These are phyloP conservation scores for Chrysanthemum lavandulifolium DNA, from an alignment of 129 eudicot genomes.

Conservation along the genomic window DNA sequence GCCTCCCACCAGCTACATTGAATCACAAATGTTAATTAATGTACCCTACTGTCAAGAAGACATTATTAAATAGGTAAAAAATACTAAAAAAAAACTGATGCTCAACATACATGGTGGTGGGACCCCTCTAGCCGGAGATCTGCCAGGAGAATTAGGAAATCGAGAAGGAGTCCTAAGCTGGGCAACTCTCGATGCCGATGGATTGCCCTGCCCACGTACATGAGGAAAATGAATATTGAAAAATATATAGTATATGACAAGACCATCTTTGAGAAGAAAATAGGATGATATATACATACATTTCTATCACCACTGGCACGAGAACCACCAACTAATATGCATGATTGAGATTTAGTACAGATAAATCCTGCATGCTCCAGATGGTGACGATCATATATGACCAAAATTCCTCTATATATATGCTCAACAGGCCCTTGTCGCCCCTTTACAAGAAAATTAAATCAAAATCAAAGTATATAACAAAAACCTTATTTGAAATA, in stretches of 20 bases:
- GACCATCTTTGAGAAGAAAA: too few species aligned
- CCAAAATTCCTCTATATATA: constrained; percentile 65
- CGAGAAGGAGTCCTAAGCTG: constrained; percentile 62
- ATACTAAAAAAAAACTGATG: neutral
- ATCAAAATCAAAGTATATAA: neutral
- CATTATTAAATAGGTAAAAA: too few species aligned
- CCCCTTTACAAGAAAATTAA: constrained; percentile 46
- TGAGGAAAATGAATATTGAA: neutral
- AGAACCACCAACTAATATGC: constrained; percentile 83
- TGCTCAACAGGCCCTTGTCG: constrained; percentile 97
- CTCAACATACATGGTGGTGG: constrained; percentile 58
- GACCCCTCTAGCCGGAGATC: constrained; percentile 63
- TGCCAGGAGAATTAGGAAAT: constrained; percentile 61
- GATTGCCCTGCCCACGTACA: constrained; percentile 46
- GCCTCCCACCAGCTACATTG: constrained; percentile 76
- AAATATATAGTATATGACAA: too few species aligned
- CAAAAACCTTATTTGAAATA: neutral
- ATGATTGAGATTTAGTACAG: constrained; percentile 87
- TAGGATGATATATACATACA: constrained; percentile 40
- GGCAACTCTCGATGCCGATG: constrained; percentile 47
- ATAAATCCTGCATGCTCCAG: constrained; percentile 98
- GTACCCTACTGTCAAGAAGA: neutral
- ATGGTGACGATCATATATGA: constrained; percentile 91
- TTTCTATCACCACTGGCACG: constrained; percentile 71
- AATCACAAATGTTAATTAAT: constrained; percentile 4